Percentiles rank a stretch among this genome's conserved stretches.
phyloP scores from a whole-genome alignment of 768 basidiomycete genomes.

The Mrakia gelida region DNA sequence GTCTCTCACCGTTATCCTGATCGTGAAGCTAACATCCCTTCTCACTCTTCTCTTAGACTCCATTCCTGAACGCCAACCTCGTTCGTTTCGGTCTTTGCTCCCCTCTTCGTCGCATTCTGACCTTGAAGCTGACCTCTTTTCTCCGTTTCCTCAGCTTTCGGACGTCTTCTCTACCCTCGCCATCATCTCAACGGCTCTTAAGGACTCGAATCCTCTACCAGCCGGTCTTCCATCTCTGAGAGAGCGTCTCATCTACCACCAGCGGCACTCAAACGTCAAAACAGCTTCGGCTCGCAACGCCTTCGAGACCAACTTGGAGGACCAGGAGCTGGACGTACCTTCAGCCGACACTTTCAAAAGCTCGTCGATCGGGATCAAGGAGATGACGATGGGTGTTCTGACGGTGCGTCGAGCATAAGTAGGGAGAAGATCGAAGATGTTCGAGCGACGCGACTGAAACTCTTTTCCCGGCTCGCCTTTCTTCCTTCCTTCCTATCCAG shows the following conservation, averaged over 20 bases:
- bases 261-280: slow-evolving; percentile 1
- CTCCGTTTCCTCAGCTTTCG: slow-evolving; percentile 40
- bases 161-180: slow-evolving; percentile 52
- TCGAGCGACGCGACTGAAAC: not conserved
- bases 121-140: not conserved
- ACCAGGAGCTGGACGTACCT: not conserved
- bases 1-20: not conserved
- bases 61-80: slow-evolving; percentile 57
- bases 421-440: not conserved
- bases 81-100: slow-evolving; percentile 37
- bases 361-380: not conserved
- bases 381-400: slow-evolving; percentile 3
- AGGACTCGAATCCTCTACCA: slow-evolving; percentile 51
- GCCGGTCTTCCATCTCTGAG: slow-evolving; percentile 49
- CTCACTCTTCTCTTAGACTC: slow-evolving; percentile 40
- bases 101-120: slow-evolving; percentile 35
- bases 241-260: slow-evolving; percentile 52
- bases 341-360: not conserved
- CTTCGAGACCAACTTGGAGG: not conserved
- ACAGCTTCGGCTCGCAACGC: not conserved
- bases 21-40: not conserved
- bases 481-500: too few species aligned
- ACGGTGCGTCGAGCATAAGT: not conserved
- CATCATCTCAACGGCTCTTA: slow-evolving; percentile 50
- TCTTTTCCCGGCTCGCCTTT: not conserved